Evolutionary conservation across 371 early-diverging fungal genomes (phyloP), one percentile per base, ranked within the genome.

Genomic region (Rhizopus stolonifer): DNA sequence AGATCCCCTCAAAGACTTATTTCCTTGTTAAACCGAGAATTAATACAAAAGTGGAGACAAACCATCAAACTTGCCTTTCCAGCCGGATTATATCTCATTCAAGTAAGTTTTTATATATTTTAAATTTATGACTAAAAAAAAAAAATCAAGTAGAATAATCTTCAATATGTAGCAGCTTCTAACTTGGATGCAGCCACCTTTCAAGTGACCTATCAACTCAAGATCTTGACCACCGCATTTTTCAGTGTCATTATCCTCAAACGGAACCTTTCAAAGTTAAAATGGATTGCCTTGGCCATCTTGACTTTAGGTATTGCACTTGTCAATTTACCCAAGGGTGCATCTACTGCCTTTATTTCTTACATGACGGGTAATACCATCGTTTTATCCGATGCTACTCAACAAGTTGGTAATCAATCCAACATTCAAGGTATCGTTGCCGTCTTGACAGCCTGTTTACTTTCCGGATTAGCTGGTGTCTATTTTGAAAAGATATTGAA

Each of bases 401-500:
- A 19, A 39, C 14, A 42, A 29, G 24, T 17, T 29, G 77, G 77
- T 13, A 76, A 76, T 42, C 77, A 76, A 46, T 67, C 65, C 22
- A 75, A 71, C 33, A 14, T 63, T 2, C 54, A 69, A 42, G 77
- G 77, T 0, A 60, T 70, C 32, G 17, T 88, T 13, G 79, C 93
- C 1, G 95, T 96, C 0, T 52, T 84, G 18, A 63, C 84, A 14
- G 95, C 96, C 0, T 94, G 96, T 69, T 48, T 93, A 11, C 57
- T 94, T n/a, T 94, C 95, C 5, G 98, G 96, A 25, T 56, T 95
- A 4, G 94, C 97, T 4, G 96, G 96, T 26, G 96, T 96, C 6
- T 97, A 95, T 75, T 96, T 96, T 76, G 96, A 96, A 74, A 92
- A 91, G 77, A 91, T 95, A 32, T 76, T 95, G 45, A 93, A 93